phyloP scores from a whole-genome alignment of 176 grass and related monocot genomes.

The Melocanna baccifera region DNA sequence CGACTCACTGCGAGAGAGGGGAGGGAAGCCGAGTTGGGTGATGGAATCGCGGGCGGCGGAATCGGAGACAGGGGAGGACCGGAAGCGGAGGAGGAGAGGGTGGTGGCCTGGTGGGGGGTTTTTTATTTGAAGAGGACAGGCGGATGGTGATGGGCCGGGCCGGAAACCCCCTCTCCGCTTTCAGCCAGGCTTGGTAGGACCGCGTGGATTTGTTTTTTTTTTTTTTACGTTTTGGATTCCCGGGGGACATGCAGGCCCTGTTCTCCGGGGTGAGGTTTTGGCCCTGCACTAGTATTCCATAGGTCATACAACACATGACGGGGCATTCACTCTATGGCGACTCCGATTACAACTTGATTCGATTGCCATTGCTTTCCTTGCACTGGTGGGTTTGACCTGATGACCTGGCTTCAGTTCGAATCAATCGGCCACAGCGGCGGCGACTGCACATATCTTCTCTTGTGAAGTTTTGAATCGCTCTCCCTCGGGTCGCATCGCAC shows the following conservation, averaged over 20 bases:
- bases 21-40: neutral
- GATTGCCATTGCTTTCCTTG: neutral
- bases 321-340: neutral
- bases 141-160: slow-evolving; percentile 49
- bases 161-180: slow-evolving; percentile 41
- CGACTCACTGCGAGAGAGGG: neutral
- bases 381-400: neutral
- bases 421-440: neutral
- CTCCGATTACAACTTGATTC: neutral
- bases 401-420: neutral
- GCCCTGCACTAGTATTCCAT: no score
- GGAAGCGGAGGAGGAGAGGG: neutral
- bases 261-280: neutral
- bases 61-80: neutral
- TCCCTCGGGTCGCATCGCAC: no score
- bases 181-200: no score
- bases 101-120: slow-evolving; percentile 2
- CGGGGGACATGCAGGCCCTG: slow-evolving; percentile 42
- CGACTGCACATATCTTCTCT: neutral
- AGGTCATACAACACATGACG: no score
- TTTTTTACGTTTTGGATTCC: neutral
- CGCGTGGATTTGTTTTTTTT: neutral
- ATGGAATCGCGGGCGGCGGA: neutral
- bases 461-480: neutral
- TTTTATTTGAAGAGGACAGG: slow-evolving; percentile 49